Conservation (phyloP, 164 flowering plant genomes). For the Magnolia kwangsiensis region DNA sequence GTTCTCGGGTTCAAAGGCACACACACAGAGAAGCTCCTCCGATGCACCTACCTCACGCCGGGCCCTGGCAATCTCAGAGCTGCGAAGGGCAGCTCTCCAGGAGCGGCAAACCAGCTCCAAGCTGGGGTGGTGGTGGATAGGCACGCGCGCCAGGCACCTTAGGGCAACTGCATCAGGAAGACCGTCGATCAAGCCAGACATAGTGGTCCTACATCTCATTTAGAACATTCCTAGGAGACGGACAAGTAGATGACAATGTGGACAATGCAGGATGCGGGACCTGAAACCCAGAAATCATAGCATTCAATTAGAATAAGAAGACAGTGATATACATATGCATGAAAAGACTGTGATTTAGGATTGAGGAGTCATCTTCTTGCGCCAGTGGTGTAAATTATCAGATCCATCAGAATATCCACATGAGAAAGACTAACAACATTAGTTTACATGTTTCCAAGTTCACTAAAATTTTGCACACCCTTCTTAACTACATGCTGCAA, state of each 20-base stretch:
- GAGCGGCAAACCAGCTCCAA: conserved; percentile 83
- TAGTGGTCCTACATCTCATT: conserved; percentile 24
- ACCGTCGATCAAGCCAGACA: conserved; percentile 91
- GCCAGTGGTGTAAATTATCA: too few relatives aligned
- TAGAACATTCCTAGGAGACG: background rate
- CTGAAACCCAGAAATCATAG: background rate
- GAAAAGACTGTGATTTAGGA: too few relatives aligned
- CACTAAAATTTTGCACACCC: too few relatives aligned
- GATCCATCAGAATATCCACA: too few relatives aligned
- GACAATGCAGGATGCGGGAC: background rate
- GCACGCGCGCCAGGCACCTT: conserved; percentile 87
- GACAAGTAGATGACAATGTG: background rate
- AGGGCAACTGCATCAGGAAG: conserved; percentile 94
- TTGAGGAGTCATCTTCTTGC: too few relatives aligned
- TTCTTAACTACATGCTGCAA: too few relatives aligned
- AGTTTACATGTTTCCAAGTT: too few relatives aligned
- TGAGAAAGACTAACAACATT: too few relatives aligned
- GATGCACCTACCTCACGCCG: conserved; percentile 66
- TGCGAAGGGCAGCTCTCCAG: conserved; percentile 71
- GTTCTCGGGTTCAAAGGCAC: conserved; percentile 85
- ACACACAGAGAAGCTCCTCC: conserved; percentile 72
- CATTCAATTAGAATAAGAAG: background rate
- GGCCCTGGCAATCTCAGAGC: conserved; percentile 66
- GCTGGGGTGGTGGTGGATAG: conserved; percentile 61
- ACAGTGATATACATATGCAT: too few relatives aligned